Conservation (phyloP, 2,329 filamentous ascomycete species). For the Amesomyces nigricolor region DNA sequence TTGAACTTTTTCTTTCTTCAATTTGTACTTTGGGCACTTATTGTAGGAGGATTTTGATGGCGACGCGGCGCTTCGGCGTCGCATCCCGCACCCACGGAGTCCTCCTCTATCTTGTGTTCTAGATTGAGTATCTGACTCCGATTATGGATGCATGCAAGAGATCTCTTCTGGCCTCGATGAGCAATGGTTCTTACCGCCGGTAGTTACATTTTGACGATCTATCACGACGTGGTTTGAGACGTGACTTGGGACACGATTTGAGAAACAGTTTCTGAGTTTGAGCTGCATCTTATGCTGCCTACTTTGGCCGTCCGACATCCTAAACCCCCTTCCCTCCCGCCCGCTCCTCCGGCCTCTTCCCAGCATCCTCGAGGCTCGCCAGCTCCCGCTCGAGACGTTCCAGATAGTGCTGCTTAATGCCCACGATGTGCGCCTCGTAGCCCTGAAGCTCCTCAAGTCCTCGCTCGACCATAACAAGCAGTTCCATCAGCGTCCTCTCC, state of each 20-base stretch:
- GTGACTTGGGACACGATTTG: not conserved
- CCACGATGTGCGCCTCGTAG: conserved; percentile 25
- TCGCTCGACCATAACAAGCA: conserved; percentile 18
- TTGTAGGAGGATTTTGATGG: conserved; percentile 55
- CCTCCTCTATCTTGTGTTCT: conserved; percentile 68
- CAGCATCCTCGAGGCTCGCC: conserved; percentile 21
- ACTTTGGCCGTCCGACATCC: no score
- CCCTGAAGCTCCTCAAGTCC: conserved; percentile 19
- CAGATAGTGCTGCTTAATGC: conserved; percentile 20
- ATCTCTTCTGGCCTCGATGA: conserved; percentile 49
- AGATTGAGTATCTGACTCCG: conserved; percentile 55
- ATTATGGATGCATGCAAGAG: conserved; percentile 68
- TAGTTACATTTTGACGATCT: conserved; percentile 50
- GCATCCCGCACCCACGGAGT: conserved; percentile 47
- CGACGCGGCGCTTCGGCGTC: conserved; percentile 33
- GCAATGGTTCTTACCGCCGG: conserved; percentile 67
- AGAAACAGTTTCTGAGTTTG: no score
- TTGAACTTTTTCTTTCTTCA: conserved; percentile 38
- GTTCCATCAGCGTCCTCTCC: conserved; percentile 17
- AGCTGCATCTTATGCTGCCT: no score
- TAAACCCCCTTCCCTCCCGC: not conserved
- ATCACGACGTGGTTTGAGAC: not conserved
- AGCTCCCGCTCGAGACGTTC: conserved; percentile 26
- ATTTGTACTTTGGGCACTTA: conserved; percentile 62
- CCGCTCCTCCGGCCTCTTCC: conserved; percentile 22